Evolutionary conservation across 345 rosid genomes (phyloP), one percentile per base, ranked within the genome.

Genomic region (Mangifera indica): DNA sequence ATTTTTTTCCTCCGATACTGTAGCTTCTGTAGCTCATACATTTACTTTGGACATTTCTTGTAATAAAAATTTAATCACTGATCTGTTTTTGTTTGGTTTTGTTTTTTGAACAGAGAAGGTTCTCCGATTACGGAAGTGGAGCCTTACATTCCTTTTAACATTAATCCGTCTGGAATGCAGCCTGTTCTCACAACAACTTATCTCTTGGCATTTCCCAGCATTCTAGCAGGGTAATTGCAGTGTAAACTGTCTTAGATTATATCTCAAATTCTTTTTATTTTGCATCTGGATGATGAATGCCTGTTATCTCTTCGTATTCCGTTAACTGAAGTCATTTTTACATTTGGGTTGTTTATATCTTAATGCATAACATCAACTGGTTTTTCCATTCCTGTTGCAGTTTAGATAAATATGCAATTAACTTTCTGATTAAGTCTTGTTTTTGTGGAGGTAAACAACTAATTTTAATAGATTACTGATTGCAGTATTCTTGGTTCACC

Each of bases 151-250:
- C 97, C 97, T 55, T 94, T 94, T 63, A 94, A 91, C 61, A 94
- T 94, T 61, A 94, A 94, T 78, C 98, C 97, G 73, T 84, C 97
- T 12, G 98, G 98, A 81, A 94, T 91, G 98, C 98, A 91, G 78
- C 97, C 97, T 74, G 86, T 94, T 77, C 96, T 94, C 69, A 90
- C 97, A 52, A 86, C 97, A 48, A 82, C 97, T 24, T 94, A 91
- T 81, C 89, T 94, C 72, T 81, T 94, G 73, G 94, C 93, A 72
- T 82, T 89, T 74, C 98, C 98, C 59, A 89, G 95, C 77, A 94
- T 94, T 83, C 78, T 94, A 77, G 98, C 97, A 25, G 85, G 97
- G 98, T 94, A 81, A 76, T 60, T 56, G 56, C 37, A 15, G 52
- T 44, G 42, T 12, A 57, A 63, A 45, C 34, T 32, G 42, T 25